These are phyloP conservation scores for Penicillium fimorum DNA, from an alignment of 495 filamentous ascomycete species.

Conservation along the genomic window DNA sequence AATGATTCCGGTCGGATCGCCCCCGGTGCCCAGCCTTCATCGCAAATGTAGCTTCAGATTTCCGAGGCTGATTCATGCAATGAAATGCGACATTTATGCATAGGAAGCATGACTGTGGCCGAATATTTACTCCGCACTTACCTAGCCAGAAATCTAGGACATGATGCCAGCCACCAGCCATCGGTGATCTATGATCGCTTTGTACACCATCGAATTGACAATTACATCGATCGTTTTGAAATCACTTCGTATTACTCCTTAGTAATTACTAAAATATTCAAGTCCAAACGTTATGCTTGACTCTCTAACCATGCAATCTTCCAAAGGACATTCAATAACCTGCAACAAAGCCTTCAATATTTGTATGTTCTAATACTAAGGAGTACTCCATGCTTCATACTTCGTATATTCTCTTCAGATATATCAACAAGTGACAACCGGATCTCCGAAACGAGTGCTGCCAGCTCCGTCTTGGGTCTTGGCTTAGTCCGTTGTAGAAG, in stretches of 20 bases:
- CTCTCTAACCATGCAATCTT: neutral
- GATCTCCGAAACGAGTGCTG: neutral
- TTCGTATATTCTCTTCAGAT: too few relatives aligned
- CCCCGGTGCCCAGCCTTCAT: neutral
- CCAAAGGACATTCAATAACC: neutral
- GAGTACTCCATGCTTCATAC: too few relatives aligned
- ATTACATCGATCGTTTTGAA: neutral
- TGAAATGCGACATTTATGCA: neutral
- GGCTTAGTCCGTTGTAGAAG: neutral
- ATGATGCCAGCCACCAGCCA: slow-evolving; percentile 1
- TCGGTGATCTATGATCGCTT: neutral
- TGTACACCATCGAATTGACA: neutral
- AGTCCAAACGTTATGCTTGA: neutral
- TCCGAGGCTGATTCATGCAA: slow-evolving; percentile 7
- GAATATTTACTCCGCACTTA: neutral
- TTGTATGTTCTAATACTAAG: neutral
- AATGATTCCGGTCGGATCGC: neutral
- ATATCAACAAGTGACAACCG: neutral
- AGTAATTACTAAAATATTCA: neutral
- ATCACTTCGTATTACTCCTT: neutral
- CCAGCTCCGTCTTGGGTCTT: neutral
- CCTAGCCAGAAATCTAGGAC: neutral
- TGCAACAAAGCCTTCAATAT: neutral
- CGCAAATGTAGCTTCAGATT: slow-evolving; percentile 4
- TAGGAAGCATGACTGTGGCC: neutral